Evolutionary conservation across 2,329 filamentous ascomycete genomes (phyloP).

Genomic region (Colletotrichum paranaense): DNA sequence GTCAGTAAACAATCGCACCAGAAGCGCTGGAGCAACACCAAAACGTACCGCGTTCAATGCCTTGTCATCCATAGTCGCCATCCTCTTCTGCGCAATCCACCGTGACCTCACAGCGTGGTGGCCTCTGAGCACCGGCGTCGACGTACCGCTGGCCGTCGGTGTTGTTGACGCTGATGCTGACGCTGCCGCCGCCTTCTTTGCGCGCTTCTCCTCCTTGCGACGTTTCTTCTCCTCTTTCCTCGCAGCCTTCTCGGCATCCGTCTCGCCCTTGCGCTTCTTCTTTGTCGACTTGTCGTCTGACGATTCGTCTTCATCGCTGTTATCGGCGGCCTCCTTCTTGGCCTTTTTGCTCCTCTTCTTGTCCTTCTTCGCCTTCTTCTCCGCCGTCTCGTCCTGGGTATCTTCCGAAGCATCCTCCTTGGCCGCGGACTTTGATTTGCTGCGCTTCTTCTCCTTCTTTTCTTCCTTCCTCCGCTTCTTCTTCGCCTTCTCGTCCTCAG

Average conservation of each 20-base stretch:
- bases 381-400: slow-evolving; percentile 39
- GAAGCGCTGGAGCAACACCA: background rate
- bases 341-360: slow-evolving; percentile 40
- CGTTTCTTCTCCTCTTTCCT: slow-evolving; percentile 63
- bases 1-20: slow-evolving; percentile 35
- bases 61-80: slow-evolving; percentile 82
- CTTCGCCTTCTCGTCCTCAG: slow-evolving; percentile 47
- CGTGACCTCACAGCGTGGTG: slow-evolving; percentile 82
- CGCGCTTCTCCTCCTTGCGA: slow-evolving; percentile 54
- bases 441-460: slow-evolving; percentile 54
- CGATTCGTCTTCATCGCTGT: slow-evolving; percentile 40
- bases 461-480: slow-evolving; percentile 52
- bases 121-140: slow-evolving; percentile 58
- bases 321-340: slow-evolving; percentile 49
- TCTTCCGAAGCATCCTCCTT: slow-evolving; percentile 41
- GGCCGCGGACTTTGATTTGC: slow-evolving; percentile 45
- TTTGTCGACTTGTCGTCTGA: slow-evolving; percentile 44
- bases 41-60: slow-evolving; percentile 83
- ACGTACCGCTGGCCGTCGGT: slow-evolving; percentile 56
- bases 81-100: slow-evolving; percentile 89
- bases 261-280: slow-evolving; percentile 42
- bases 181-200: slow-evolving; percentile 48
- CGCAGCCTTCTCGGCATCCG: slow-evolving; percentile 52
- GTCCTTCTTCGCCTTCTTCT: slow-evolving; percentile 41
- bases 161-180: slow-evolving; percentile 41